phyloP scores from a whole-genome alignment of 441 rosid species.

The Erodium chrysanthum region DNA sequence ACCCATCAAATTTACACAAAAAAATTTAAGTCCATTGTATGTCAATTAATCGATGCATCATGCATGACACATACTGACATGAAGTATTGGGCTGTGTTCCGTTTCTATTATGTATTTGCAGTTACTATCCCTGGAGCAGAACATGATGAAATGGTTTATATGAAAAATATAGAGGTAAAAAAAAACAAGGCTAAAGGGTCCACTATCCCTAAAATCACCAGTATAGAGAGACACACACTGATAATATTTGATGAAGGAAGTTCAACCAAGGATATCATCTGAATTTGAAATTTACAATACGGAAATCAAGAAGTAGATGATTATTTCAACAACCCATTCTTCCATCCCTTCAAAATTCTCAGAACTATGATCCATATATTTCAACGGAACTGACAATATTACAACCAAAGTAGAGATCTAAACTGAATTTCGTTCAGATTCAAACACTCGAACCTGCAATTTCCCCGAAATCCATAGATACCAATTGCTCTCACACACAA shows the following conservation, averaged over 20 bases:
- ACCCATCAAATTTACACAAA: neutral
- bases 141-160: neutral
- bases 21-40: neutral
- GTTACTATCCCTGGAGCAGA: neutral
- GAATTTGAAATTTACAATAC: neutral
- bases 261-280: neutral
- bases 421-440: neutral
- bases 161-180: neutral
- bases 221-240: neutral
- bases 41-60: neutral
- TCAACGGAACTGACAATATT: neutral
- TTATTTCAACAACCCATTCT: neutral
- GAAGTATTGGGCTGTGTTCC: neutral
- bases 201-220: neutral
- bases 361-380: neutral
- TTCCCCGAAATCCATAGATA: neutral
- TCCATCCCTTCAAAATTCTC: neutral
- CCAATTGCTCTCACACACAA: neutral
- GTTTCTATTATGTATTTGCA: neutral
- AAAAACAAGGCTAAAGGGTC: neutral
- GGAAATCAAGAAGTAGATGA: neutral
- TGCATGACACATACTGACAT: neutral
- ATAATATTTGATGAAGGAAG: neutral
- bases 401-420: conserved; percentile 5
- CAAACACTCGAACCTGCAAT: neutral